A percentile compares a stretch with the other conserved stretches of the same genome.
Conservation (phyloP, 2,329 filamentous ascomycete genomes). For the Albifimbria verrucaria region DNA sequence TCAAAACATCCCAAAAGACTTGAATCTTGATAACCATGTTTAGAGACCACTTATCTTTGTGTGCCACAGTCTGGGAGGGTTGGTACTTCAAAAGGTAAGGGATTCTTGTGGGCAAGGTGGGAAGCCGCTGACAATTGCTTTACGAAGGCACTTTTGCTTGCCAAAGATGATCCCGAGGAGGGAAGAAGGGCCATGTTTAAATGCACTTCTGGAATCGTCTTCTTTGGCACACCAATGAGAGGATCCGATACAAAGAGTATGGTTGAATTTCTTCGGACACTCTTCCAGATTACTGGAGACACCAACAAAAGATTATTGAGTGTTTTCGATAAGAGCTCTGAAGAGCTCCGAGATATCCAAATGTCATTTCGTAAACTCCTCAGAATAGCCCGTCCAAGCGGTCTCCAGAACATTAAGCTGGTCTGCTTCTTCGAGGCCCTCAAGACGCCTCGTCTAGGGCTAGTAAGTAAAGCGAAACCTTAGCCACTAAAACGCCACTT, state of each 20-base stretch:
- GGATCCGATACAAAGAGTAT: background rate
- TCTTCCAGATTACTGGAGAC: background rate
- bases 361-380: background rate
- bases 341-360: background rate
- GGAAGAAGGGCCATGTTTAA: background rate
- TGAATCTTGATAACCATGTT: too few relatives aligned
- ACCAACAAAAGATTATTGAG: background rate
- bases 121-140: background rate
- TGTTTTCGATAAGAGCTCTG: background rate
- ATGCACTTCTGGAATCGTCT: background rate
- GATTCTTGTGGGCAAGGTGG: background rate
- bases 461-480: background rate
- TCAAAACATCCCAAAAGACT: too few relatives aligned
- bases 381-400: background rate
- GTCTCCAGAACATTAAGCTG: background rate
- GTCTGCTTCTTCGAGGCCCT: background rate
- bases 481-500: background rate
- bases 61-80: background rate
- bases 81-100: background rate
- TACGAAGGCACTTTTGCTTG: background rate
- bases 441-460: background rate
- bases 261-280: background rate
- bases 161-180: background rate
- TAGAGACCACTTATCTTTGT: background rate
- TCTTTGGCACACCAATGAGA: background rate